Conservation (phyloP, 1,284 basidiomycete genomes). For the Ganoderma multipileum region DNA sequence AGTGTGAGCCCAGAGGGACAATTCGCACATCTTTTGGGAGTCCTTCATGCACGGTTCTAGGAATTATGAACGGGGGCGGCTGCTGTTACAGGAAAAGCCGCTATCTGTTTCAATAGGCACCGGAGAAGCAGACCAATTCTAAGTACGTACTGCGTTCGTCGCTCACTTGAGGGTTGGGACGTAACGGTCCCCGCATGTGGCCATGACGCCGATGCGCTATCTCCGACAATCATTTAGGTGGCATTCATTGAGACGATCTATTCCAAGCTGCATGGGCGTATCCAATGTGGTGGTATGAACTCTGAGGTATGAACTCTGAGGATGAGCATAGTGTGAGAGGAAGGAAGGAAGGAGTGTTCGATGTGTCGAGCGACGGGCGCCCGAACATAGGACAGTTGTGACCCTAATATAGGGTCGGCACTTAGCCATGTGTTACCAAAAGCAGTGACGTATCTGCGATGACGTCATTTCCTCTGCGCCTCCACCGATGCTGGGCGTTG, state of each 20-base stretch:
- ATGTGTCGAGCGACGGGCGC: not conserved
- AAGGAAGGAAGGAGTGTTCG: not conserved
- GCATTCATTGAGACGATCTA: constrained; percentile 3
- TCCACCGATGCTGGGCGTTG: constrained; percentile 4
- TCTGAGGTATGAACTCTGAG: not conserved
- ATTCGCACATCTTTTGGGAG: not conserved
- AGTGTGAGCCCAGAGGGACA: not conserved
- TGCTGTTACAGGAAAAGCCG: not conserved
- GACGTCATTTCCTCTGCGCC: constrained; percentile 19
- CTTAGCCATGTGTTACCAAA: constrained; percentile 15
- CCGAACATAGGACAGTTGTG: too few species aligned
- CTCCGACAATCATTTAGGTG: constrained; percentile 7
- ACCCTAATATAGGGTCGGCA: constrained; percentile 24
- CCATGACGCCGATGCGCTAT: constrained; percentile 9
- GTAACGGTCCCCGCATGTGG: not conserved
- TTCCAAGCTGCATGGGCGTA: not conserved
- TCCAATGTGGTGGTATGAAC: not conserved
- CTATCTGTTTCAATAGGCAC: not conserved
- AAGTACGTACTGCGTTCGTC: not conserved
- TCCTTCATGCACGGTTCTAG: not conserved
- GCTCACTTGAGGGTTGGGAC: not conserved
- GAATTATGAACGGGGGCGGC: constrained; percentile 8
- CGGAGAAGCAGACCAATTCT: not conserved
- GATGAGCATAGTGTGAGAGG: not conserved
- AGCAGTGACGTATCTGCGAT: constrained; percentile 1